phyloP scores from a whole-genome alignment of 2,329 filamentous ascomycete genomes.

The Colletotrichum graminicola region DNA sequence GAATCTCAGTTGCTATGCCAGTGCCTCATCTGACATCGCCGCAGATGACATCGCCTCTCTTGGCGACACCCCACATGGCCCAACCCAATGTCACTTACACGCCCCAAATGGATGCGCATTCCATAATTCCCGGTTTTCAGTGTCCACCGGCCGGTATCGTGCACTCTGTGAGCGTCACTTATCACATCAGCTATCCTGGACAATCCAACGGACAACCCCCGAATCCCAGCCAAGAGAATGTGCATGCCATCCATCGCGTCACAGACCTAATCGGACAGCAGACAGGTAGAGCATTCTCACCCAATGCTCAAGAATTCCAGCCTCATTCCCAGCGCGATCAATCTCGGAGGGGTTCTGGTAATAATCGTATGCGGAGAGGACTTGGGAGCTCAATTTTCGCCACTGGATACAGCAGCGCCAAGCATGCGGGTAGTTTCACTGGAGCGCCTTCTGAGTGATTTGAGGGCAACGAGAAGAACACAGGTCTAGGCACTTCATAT shows the following conservation, averaged over 20 bases:
- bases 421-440: conserved; percentile 33
- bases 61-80: not conserved
- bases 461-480: not conserved
- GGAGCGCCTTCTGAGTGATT: not conserved
- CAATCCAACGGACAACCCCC: not conserved
- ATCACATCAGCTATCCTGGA: conserved; percentile 20
- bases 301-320: not conserved
- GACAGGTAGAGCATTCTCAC: conserved; percentile 4
- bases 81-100: not conserved
- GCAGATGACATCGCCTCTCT: not conserved
- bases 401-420: conserved; percentile 19
- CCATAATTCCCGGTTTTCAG: conserved; percentile 12
- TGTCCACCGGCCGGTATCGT: not conserved
- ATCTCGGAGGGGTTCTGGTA: not conserved
- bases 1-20: not conserved
- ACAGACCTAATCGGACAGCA: not conserved
- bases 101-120: conserved; percentile 3
- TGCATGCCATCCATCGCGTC: not conserved
- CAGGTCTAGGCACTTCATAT: not conserved
- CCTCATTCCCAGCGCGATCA: not conserved
- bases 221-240: not conserved
- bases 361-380: conserved; percentile 19
- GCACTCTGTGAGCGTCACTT: conserved; percentile 30
- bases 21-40: not conserved
- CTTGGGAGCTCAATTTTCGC: conserved; percentile 33